phyloP scores from a whole-genome alignment of 768 basidiomycete genomes.

The Candolleomyces eurysporus region DNA sequence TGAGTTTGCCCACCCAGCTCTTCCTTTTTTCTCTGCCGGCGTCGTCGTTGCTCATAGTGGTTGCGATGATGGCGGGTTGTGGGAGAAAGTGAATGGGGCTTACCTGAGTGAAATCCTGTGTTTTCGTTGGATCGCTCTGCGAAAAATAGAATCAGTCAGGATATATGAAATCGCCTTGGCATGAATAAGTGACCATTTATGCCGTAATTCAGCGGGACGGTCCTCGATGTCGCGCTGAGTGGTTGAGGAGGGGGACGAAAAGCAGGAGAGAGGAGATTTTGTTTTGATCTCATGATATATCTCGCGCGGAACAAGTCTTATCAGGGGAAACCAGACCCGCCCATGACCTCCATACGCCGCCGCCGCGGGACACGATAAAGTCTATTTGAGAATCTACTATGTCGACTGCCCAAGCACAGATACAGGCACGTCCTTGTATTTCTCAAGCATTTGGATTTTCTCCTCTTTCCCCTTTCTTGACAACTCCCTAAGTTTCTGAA shows the following conservation, averaged over 20 bases:
- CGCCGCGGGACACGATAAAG: background rate
- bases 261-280: background rate
- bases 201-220: slow-evolving; percentile 7
- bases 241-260: background rate
- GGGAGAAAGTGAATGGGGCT: slow-evolving; percentile 9
- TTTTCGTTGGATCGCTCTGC: slow-evolving; percentile 11
- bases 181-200: slow-evolving; percentile 18
- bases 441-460: slow-evolving; percentile 30
- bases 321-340: background rate
- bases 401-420: slow-evolving; percentile 31
- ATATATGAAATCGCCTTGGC: slow-evolving; percentile 19
- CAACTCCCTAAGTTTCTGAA: slow-evolving; percentile 43
- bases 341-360: no score
- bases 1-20: slow-evolving; percentile 36
- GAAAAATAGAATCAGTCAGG: slow-evolving; percentile 16
- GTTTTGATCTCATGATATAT: slow-evolving; percentile 2
- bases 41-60: slow-evolving; percentile 21
- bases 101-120: slow-evolving; percentile 20
- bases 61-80: slow-evolving; percentile 7
- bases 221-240: background rate
- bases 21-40: slow-evolving; percentile 25
- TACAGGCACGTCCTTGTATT: slow-evolving; percentile 44
- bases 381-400: background rate
- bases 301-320: background rate
- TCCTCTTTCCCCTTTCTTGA: slow-evolving; percentile 45